phyloP scores from a whole-genome alignment of 441 rosid genomes.

The Omphalea diandra region DNA sequence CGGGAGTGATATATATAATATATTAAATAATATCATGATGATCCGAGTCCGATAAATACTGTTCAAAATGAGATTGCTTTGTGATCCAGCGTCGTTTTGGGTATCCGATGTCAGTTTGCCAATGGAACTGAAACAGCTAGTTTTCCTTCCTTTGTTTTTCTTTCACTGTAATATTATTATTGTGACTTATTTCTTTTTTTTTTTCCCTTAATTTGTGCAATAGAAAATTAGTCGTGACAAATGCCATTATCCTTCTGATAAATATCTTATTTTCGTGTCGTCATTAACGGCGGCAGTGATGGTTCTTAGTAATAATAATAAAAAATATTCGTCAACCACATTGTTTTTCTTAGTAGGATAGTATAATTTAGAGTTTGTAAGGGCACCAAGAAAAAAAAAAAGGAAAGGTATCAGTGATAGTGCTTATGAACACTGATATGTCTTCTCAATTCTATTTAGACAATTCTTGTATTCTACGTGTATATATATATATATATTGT shows the following conservation, averaged over 20 bases:
- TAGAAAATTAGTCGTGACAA: neutral
- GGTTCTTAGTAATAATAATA: neutral
- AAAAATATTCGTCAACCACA: neutral
- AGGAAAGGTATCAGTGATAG: neutral
- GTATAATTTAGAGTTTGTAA: neutral
- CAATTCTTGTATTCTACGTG: no score
- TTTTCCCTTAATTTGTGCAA: neutral
- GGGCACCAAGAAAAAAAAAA: neutral
- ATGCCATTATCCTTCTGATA: neutral
- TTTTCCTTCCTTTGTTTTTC: no score
- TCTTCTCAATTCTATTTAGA: no score
- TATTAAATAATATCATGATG: neutral
- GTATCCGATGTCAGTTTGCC: conserved; percentile 33
- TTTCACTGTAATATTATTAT: neutral
- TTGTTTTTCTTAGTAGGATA: neutral
- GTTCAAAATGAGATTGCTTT: neutral
- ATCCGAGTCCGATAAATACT: neutral
- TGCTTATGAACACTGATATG: no score
- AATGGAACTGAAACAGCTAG: neutral
- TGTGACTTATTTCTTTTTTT: neutral
- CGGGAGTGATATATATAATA: conserved; percentile 16
- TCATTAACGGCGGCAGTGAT: conserved; percentile 12
- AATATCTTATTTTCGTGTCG: neutral
- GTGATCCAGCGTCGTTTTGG: conserved; percentile 39
- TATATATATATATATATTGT: neutral